Conservation (phyloP, 1,284 basidiomycete genomes). For the Pascua sp. region DNA sequence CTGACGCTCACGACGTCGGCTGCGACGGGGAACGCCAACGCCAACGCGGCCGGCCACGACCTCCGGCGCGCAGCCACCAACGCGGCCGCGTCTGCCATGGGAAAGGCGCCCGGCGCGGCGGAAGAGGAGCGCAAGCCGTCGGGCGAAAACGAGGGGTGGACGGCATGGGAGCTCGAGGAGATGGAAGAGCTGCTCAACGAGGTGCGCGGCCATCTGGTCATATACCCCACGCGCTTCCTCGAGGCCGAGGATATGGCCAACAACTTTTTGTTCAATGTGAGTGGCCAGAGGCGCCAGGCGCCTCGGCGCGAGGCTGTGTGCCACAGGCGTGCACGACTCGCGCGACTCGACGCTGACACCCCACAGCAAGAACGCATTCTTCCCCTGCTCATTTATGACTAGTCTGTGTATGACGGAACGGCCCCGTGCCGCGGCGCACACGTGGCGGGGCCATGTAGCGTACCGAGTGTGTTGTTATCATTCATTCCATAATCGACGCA, state of each 20-base stretch:
- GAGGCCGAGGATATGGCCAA: constrained; percentile 80
- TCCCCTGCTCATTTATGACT: constrained; percentile 51
- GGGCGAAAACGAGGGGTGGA: constrained; percentile 65
- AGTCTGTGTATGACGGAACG: constrained; percentile 2
- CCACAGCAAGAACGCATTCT: constrained; percentile 58
- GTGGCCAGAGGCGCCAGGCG: constrained; percentile 9
- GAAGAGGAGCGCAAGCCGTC: constrained; percentile 35
- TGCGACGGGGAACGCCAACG: constrained; percentile 19
- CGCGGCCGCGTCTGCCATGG: no score
- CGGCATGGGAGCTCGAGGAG: constrained; percentile 75
- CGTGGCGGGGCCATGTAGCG: no score
- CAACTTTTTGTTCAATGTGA: constrained; percentile 81
- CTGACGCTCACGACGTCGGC: neutral
- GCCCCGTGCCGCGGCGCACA: no score
- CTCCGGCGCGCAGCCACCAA: neutral
- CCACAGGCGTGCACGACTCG: no score
- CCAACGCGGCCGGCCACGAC: neutral
- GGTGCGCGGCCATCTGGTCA: constrained; percentile 78
- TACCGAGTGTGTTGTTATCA: no score
- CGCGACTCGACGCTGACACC: constrained; percentile 3
- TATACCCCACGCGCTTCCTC: constrained; percentile 76
- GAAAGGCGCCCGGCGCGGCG: constrained; percentile 1
- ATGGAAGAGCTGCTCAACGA: constrained; percentile 79
- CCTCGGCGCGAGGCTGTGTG: neutral
- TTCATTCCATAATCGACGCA: no score